Conservation (phyloP, 352 stramenopile genomes). For the Pythium sukuiense region DNA sequence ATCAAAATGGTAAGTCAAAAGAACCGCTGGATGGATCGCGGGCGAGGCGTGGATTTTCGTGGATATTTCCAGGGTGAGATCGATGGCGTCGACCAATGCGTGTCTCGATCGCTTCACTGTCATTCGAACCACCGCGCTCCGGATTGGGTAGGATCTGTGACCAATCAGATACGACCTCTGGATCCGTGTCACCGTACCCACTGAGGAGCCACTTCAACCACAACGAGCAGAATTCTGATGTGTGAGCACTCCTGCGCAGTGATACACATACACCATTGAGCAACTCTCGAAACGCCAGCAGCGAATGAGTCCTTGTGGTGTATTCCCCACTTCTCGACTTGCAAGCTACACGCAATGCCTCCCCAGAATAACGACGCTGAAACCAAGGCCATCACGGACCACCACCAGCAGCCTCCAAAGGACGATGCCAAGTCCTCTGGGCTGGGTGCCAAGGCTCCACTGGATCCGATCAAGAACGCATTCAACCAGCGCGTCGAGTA, state of each 20-base stretch:
- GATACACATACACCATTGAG: no score
- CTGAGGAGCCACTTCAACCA: background rate
- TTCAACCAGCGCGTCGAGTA: constrained; percentile 20
- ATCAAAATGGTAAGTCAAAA: no score
- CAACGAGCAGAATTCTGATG: background rate
- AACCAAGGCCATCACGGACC: background rate
- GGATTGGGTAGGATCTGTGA: background rate
- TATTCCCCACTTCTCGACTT: background rate
- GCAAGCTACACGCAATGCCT: background rate
- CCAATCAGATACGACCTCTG: background rate
- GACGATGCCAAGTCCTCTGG: background rate
- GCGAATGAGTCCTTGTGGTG: no score
- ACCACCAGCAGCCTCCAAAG: background rate
- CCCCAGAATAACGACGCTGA: background rate
- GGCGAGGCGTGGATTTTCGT: no score
- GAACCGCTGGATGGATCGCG: no score
- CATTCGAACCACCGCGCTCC: no score
- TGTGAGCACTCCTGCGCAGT: background rate
- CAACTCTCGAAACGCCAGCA: no score
- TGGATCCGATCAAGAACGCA: constrained; percentile 26
- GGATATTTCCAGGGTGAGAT: no score
- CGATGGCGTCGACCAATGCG: no score
- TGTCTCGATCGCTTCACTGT: no score
- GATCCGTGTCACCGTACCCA: background rate
- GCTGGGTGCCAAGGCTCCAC: background rate